A percentile compares a stretch with the other conserved stretches of the same genome.
These are phyloP conservation scores for Apiospora malaysiana DNA, from an alignment of 2,329 filamentous ascomycete species.

Conservation along the genomic window DNA sequence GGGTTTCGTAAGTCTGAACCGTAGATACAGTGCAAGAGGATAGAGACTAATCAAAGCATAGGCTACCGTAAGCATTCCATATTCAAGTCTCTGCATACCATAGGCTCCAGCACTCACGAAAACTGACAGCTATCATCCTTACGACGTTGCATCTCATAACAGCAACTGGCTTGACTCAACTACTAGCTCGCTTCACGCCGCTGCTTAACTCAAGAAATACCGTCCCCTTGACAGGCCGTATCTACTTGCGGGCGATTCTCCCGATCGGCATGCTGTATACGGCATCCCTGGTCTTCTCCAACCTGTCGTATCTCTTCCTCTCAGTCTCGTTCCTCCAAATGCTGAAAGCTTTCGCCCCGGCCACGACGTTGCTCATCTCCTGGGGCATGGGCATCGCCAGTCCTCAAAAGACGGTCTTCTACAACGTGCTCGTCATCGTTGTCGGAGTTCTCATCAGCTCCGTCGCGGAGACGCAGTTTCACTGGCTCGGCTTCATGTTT, in stretches of 20 bases:
- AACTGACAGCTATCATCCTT: slow-evolving; percentile 55
- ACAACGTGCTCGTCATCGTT: slow-evolving; percentile 58
- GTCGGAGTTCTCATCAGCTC: slow-evolving; percentile 57
- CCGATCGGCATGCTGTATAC: slow-evolving; percentile 71
- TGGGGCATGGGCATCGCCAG: slow-evolving; percentile 31
- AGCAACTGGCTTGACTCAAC: slow-evolving; percentile 67
- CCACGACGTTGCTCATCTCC: slow-evolving; percentile 51
- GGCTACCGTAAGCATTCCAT: neutral
- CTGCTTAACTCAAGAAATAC: slow-evolving; percentile 66
- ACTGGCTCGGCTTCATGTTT: slow-evolving; percentile 67
- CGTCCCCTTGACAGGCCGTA: slow-evolving; percentile 63
- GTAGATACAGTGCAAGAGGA: neutral
- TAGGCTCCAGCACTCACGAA: neutral
- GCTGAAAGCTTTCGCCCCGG: slow-evolving; percentile 56
- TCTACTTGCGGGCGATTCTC: slow-evolving; percentile 67
- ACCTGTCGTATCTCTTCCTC: slow-evolving; percentile 70
- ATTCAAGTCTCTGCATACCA: neutral
- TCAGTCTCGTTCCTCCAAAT: slow-evolving; percentile 73
- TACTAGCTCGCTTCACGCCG: slow-evolving; percentile 66
- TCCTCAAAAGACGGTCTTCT: slow-evolving; percentile 55
- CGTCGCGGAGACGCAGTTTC: slow-evolving; percentile 70
- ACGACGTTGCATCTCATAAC: slow-evolving; percentile 71
- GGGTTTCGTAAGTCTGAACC: slow-evolving; percentile 64
- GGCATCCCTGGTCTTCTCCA: slow-evolving; percentile 68
- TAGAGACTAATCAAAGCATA: neutral